These are phyloP conservation scores for Leccinum broughii DNA, from an alignment of 768 basidiomycete species.

Conservation along the genomic window DNA sequence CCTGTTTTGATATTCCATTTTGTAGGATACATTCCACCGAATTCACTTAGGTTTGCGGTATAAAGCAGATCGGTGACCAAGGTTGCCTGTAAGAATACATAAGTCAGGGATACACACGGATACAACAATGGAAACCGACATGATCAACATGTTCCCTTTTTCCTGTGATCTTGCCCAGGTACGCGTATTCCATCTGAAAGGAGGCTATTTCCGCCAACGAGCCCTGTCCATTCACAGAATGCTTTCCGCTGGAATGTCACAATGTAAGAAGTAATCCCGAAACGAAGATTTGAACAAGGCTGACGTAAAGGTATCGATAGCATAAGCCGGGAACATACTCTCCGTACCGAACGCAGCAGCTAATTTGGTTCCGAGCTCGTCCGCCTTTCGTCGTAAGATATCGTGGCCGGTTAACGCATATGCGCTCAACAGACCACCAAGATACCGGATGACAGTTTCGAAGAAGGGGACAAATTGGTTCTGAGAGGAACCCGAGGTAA, in stretches of 20 bases:
- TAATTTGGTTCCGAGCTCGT: conserved; percentile 64
- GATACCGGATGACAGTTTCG: conserved; percentile 86
- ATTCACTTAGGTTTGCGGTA: conserved; percentile 42
- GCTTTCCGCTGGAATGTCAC: background rate
- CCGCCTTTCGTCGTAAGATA: conserved; percentile 65
- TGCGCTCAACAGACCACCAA: conserved; percentile 83
- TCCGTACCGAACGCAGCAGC: conserved; percentile 70
- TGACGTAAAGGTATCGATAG: conserved; percentile 65
- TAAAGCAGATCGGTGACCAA: conserved; percentile 48
- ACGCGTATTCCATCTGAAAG: conserved; percentile 81
- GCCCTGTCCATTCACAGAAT: conserved; percentile 24
- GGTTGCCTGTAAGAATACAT: conserved; percentile 41
- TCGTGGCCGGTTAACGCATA: conserved; percentile 71
- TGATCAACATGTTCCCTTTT: conserved; percentile 60
- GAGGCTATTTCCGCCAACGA: conserved; percentile 77
- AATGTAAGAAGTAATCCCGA: background rate
- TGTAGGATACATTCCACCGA: conserved; percentile 65
- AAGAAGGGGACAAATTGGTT: conserved; percentile 55
- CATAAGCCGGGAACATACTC: conserved; percentile 67
- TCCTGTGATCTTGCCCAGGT: conserved; percentile 76
- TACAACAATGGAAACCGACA: conserved; percentile 36
- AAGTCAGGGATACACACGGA: background rate
- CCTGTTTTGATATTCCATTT: conserved; percentile 53
- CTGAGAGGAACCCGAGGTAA: conserved; percentile 6
- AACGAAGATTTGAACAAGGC: conserved; percentile 9